A percentile compares a stretch with the other conserved stretches of the same genome.
These are phyloP conservation scores for Azolla pinnata DNA, from an alignment of 75 land plant species.

Conservation along the genomic window DNA sequence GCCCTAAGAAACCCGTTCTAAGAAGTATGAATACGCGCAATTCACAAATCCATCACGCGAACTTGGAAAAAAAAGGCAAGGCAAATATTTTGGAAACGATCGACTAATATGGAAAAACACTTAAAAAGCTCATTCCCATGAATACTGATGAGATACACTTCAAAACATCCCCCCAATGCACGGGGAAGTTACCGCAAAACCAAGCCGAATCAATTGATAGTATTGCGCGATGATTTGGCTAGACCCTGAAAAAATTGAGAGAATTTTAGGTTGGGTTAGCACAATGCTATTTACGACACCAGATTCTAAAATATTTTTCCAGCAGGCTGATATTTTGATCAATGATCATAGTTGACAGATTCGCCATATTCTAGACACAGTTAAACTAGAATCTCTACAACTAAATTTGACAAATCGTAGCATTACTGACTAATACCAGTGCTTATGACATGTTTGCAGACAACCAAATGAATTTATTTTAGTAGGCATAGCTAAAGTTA, in stretches of 20 bases:
- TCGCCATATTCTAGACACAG: too few relatives aligned
- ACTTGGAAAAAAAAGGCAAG: too few relatives aligned
- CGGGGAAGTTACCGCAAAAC: background rate
- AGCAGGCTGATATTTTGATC: background rate
- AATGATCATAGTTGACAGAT: background rate
- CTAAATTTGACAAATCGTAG: too few relatives aligned
- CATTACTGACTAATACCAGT: too few relatives aligned
- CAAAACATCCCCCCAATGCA: too few relatives aligned
- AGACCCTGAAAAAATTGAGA: background rate
- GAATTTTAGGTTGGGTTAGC: background rate
- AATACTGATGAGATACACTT: too few relatives aligned
- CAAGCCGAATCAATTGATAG: constrained; percentile 25
- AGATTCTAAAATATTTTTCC: background rate
- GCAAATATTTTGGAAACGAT: too few relatives aligned
- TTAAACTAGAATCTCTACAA: too few relatives aligned
- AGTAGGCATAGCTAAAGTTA: background rate
- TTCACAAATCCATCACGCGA: too few relatives aligned
- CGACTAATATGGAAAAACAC: too few relatives aligned
- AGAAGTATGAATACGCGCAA: background rate
- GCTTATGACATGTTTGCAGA: too few relatives aligned
- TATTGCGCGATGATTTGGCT: constrained; percentile 14
- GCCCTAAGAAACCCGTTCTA: constrained; percentile 31
- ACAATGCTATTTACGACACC: background rate
- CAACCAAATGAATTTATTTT: background rate
- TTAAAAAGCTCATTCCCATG: too few relatives aligned